These are phyloP conservation scores for Umbelopsis sp. DNA, from an alignment of 371 early-diverging fungal genomes.

Conservation along the genomic window DNA sequence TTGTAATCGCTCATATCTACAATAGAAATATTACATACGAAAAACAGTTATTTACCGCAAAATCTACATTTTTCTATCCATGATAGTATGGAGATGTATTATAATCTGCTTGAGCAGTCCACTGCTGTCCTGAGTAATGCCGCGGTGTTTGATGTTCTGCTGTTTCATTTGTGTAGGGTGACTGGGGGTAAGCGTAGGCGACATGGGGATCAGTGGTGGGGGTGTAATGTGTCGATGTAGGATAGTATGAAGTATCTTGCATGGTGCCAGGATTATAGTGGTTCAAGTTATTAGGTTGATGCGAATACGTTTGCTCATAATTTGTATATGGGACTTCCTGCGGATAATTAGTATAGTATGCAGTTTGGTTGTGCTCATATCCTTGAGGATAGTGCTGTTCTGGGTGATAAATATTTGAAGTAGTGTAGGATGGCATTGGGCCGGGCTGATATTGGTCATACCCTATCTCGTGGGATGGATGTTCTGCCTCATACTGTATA, in stretches of 20 bases:
- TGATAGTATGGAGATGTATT: neutral
- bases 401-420: neutral
- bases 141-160: neutral
- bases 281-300: neutral
- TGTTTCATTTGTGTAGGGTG: neutral
- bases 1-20: no score
- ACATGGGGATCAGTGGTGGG: neutral
- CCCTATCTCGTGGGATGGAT: no score
- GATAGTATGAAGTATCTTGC: neutral
- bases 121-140: neutral
- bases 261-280: neutral
- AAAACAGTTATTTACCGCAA: no score
- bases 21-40: no score
- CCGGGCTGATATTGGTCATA: neutral
- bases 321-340: neutral
- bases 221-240: neutral
- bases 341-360: neutral
- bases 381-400: neutral
- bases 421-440: neutral
- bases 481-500: neutral
- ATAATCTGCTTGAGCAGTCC: neutral
- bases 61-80: no score
- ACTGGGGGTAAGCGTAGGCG: neutral
- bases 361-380: neutral
- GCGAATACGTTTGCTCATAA: neutral